Evolutionary conservation across 441 rosid genomes (phyloP), one percentile per base, ranked within the genome.

Genomic region (Bruguiera hainesii): DNA sequence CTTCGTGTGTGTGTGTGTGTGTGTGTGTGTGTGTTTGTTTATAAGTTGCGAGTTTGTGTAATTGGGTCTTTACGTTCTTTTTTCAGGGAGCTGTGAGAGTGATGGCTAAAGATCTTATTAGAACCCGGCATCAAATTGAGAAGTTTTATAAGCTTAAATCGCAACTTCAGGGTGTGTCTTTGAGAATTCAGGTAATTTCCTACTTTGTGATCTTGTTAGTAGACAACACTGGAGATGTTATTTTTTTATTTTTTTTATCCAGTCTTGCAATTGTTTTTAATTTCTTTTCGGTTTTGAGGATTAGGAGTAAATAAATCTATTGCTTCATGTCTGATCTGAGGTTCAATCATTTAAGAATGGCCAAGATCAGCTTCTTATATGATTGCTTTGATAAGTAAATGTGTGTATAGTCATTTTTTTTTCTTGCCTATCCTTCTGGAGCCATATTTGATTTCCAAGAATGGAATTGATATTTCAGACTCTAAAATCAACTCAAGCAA

Each of bases 151-250:
- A 89, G 74, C 96, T 90, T 62, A 93, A 89, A 69, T 90, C 98
- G 0, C 98, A 91, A 74, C 96, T 93, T 48, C 97, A 90, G 84
- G 98, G 98, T 39, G 95, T 93, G n/a, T 85, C 97, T 68, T 87
- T 93, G 16, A 82, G 97, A 82, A 91, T 90, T 60, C 97, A 93
- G 96, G 98, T 93, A 73, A 20, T 9, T 61, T 25, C 16, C 55
- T 23, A 15, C 52, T 61, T 13, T 16, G 28, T 57, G 37, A 58
- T 46, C 64, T 8, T 64, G 16, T 42, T 42, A 42, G 5, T 13
- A 42, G 48, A 42, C 16, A 55, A 55, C 5, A 23, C 0, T 20
- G 28, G 18, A 8, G 11, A 11, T 55, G 58, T 8, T 7, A 13
- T 0, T 9, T 53, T 53, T 53, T 23, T 31, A 6, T 31, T 33